Evolutionary conservation across 2,329 filamentous ascomycete genomes (phyloP), one percentile per base, ranked within the genome.

Genomic region (Nemania sp.): DNA sequence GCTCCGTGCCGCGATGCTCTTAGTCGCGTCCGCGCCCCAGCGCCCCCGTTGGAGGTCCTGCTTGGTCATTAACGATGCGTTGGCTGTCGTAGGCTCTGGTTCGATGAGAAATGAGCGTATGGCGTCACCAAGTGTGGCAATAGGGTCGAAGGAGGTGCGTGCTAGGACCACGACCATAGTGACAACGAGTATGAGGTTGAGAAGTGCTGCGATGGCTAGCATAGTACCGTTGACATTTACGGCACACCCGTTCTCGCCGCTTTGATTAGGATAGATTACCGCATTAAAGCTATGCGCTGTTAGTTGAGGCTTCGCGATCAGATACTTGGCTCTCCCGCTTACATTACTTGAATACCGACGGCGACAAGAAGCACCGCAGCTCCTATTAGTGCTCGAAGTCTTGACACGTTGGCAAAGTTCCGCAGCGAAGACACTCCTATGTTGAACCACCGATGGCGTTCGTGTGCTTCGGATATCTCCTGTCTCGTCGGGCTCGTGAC

Each of bases 391-490:
- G 71, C 69, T 51, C 78, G 68, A 12, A 70, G 66, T n/a, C 64
- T 65, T 14, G 75, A 73, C 48, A 82, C 75, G 47, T 73, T 65
- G 11, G 59, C 49, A 2, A 81, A 65, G 59, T 83, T 83, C 43
- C 79, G 73, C 23, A 81, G 45, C 9, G 80, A 81, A 6, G 79
- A 77, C 15, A 82, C 71, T 6, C 80, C 80, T 23, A 83, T 77
- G 55, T 83, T 78, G 45, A 83, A 65, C 80, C 79, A 82, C 39
- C 63, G 68, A 59, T 69, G 72, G 28, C 66, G 68, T 9, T 66
- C 68, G 58, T 83, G 80, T 5, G 79, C 79, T 11, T 59, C 64
- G 23, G 73, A 69, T 7, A 83, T 63, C 60, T 82, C 80, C 9
- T 65, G 65, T 34, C 80, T 73, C 6, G 78, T 81, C 5, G 80